Evolutionary conservation across 2,329 filamentous ascomycete species (phyloP), one percentile per base, ranked within the genome.

Genomic region (Aspergillus amoenus): DNA sequence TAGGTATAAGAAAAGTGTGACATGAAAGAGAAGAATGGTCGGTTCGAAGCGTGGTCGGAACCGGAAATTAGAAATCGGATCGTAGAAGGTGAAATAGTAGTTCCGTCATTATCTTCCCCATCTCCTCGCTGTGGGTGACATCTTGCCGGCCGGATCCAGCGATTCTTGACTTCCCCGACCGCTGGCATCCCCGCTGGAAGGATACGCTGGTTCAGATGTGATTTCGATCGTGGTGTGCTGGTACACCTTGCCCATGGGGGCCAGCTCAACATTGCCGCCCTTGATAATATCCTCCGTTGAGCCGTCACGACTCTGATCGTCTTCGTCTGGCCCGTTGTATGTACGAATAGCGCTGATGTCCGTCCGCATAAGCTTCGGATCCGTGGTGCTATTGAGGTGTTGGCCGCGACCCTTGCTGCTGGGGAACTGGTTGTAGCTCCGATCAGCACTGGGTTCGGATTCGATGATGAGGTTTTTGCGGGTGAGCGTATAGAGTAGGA

Each of bases 401-500:
- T 72, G 66, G 24, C 61, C 63, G 4, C 61, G 65, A 47, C 63
- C 62, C 44, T 61, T 69, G 54, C 65, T 68, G 61, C 68, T 69
- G 21, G 58, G 53, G 41, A 71, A 68, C 22, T 64, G 67, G 60
- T 71, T 66, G 61, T 73, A 73, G 43, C 68, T 69, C 64, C 66
- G 62, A 59, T 72, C 64, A 64, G 73, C 13, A 71, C 72, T 73
- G 15, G 72, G 74, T 57, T 81, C 79, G 50, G 81, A 78, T 57
- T 80, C 78, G 63, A 81, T 73, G 39, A 86, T 76, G 60, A 85
- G 76, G 46, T 81, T 80, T 55, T 79, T 79, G 13, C 84, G 78
- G 0, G 84, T 86, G 5, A 84, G 70, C 0, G 82, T 82, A 72
- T 85, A 86, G 3, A 86, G 75, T 2, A 84, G 66, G 12, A 83